Evolutionary conservation across 2,329 filamentous ascomycete genomes (phyloP).

Genomic region (Stagonosporopsis chrysanthemi): DNA sequence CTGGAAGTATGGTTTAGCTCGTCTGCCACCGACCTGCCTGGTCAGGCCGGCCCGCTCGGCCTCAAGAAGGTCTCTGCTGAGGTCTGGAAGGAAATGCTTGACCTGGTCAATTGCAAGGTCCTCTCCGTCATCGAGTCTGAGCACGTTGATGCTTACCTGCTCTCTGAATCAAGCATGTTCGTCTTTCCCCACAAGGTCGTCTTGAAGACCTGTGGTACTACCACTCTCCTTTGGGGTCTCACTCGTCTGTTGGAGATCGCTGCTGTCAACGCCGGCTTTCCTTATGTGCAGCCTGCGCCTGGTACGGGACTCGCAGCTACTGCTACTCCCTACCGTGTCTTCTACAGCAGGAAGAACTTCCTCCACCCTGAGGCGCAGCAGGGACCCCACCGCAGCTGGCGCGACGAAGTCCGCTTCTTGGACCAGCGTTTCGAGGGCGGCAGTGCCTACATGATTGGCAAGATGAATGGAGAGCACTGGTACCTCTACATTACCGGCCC

Average conservation of each 20-base stretch:
- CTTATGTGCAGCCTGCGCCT: conserved; percentile 74
- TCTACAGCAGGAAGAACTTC: conserved; percentile 99
- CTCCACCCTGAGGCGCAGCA: conserved; percentile 93
- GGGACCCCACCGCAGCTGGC: conserved; percentile 96
- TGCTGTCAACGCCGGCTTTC: conserved; percentile 85
- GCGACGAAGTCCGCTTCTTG: conserved; percentile 90
- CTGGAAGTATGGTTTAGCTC: conserved; percentile 98
- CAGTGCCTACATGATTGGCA: conserved; percentile 99
- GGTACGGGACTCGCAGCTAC: conserved; percentile 73
- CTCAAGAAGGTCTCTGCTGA: conserved; percentile 86
- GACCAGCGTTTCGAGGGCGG: conserved; percentile 91
- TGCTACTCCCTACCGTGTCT: conserved; percentile 91
- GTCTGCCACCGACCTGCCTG: conserved; percentile 74
- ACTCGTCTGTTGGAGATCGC: conserved; percentile 93
- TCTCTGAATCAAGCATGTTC: conserved; percentile 99
- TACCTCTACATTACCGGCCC: conserved; percentile 96
- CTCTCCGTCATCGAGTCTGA: conserved; percentile 93
- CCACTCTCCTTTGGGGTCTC: conserved; percentile 87
- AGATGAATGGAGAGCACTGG: conserved; percentile 99
- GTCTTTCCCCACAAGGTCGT: conserved; percentile 99
- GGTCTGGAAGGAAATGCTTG: conserved; percentile 95
- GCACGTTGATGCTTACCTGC: conserved; percentile 91
- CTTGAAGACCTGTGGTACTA: conserved; percentile 97
- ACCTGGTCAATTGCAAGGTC: conserved; percentile 98
- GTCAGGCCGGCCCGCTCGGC: conserved; percentile 74